Evolutionary conservation across 2,329 filamentous ascomycete genomes (phyloP).

Genomic region (Sphaerulina vaccinii): DNA sequence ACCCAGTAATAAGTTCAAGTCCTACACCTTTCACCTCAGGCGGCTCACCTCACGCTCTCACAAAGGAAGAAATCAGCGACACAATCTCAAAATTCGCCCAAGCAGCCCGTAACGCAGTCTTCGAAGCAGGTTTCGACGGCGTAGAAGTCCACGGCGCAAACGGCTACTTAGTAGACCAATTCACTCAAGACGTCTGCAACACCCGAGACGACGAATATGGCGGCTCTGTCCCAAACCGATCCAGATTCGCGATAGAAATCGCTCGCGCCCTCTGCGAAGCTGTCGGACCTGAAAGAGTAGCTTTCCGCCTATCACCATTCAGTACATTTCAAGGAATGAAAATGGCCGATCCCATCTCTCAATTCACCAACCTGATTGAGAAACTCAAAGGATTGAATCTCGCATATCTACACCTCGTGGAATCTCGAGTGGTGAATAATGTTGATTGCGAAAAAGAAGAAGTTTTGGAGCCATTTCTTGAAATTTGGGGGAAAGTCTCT

Average conservation of each 20-base stretch:
- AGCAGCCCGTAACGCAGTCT: conserved; percentile 44
- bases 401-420: conserved; percentile 60
- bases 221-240: conserved; percentile 49
- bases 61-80: conserved; percentile 40
- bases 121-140: conserved; percentile 56
- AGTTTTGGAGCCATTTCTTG: conserved; percentile 34
- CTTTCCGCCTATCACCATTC: conserved; percentile 60
- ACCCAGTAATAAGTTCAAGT: background rate
- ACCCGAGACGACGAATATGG: conserved; percentile 49
- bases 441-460: conserved; percentile 41
- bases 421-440: conserved; percentile 52
- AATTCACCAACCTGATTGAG: conserved; percentile 58
- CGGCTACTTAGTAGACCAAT: conserved; percentile 62
- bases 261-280: conserved; percentile 49
- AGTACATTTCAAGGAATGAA: conserved; percentile 61
- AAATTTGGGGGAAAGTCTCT: conserved; percentile 44
- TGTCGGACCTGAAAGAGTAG: conserved; percentile 48
- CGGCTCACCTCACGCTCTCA: conserved; percentile 30
- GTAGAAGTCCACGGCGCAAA: conserved; percentile 51
- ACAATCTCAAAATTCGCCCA: conserved; percentile 40
- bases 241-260: conserved; percentile 53
- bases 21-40: background rate
- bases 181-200: conserved; percentile 58
- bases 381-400: conserved; percentile 53
- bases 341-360: conserved; percentile 59